Evolutionary conservation across 2,329 filamentous ascomycete species (phyloP), one percentile per base, ranked within the genome.

Genomic region (Talaromyces piceae): DNA sequence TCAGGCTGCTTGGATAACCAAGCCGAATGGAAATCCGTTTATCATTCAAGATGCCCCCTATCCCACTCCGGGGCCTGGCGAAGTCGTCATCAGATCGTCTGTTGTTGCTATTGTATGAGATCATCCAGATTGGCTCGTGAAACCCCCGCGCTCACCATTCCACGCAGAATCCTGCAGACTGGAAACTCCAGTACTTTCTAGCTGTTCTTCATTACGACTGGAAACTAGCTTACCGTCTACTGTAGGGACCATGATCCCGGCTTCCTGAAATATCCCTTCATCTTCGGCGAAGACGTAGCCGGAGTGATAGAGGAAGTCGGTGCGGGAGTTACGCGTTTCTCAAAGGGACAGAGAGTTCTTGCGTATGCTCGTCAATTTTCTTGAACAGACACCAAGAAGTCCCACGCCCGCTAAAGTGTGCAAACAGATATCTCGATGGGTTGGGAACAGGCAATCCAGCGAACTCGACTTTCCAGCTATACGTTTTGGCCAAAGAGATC

Each of bases 381-480:
- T 25, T 25, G 13, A 5, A 41, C 2, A 7, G 12, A 12, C 11
- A 20, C 16, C 16, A 22, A 13, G 4, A 11, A 30, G 13, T 22
- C 37, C 12, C 9, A 22, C 18, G 13, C 37, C 5, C 8, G 8
- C 16, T 41, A 2, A 41, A 16, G 18, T 30, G 13, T 30, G 7
- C 28, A 30, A 30, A 31, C 12, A 41, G 37, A 25, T 41, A 41
- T 16, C 18, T 25, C 8, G 18, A 56, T 11, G 58, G 56, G 8
- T 16, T 54, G 43, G 46, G 39, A 23, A 55, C 47, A 22, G 47
- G 47, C 18, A 55, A 49, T 9, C 26, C 53, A 4, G 33, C 52
- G 20, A 39, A 62, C 2, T 57, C 57, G 27, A 59, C 53, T 12
- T 67, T 67, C 45, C 65, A 67, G 49, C 45, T 58, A 30, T 63